phyloP scores from a whole-genome alignment of 495 filamentous ascomycete genomes.

The Xylaria curta region DNA sequence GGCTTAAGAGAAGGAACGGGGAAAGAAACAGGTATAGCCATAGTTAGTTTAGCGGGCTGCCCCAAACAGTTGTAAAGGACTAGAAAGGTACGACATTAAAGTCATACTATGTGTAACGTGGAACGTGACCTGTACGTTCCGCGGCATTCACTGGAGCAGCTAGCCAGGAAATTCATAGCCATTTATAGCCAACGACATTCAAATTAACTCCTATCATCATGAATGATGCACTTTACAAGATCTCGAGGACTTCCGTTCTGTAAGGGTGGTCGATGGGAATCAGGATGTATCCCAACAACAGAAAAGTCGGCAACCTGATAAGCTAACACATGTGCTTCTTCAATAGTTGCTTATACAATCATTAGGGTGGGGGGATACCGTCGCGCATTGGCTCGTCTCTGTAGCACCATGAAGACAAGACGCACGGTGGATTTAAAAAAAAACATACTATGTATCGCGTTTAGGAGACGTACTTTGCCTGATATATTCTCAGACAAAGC shows the following conservation, averaged over 20 bases:
- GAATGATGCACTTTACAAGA: background rate
- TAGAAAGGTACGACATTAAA: too few species aligned
- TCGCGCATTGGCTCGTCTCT: constrained; percentile 6
- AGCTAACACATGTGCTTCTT: background rate
- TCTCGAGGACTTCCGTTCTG: background rate
- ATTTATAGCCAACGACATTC: background rate
- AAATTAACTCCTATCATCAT: background rate
- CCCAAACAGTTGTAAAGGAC: too few species aligned
- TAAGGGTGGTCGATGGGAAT: background rate
- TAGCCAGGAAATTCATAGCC: background rate
- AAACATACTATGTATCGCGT: background rate
- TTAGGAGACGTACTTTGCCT: constrained; percentile 18
- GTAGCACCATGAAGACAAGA: constrained; percentile 2
- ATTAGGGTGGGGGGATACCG: background rate
- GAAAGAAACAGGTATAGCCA: too few species aligned
- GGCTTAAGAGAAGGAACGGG: too few species aligned
- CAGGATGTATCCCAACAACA: constrained; percentile 5
- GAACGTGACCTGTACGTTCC: constrained; percentile 13
- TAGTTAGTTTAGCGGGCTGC: too few species aligned
- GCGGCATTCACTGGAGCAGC: too few species aligned
- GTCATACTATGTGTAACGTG: background rate
- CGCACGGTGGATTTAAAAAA: background rate
- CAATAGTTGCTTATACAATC: background rate
- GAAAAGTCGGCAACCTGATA: background rate
- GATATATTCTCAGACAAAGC: constrained; percentile 15